Evolutionary conservation across 768 basidiomycete species (phyloP).

Genomic region (Lentinus tigrinus): DNA sequence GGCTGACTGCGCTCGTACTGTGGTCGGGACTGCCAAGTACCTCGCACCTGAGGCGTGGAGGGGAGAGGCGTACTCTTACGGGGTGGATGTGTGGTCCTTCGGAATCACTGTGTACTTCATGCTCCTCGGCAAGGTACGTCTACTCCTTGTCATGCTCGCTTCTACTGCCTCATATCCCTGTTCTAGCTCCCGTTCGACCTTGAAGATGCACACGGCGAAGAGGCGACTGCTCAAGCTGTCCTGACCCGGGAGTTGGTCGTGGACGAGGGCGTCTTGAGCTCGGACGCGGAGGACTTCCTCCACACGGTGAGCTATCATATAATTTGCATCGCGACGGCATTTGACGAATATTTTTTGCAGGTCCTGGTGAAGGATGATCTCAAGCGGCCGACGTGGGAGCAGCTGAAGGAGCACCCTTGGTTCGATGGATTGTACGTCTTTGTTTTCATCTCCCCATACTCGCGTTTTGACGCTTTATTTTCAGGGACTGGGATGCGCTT

Average conservation of each 20-base stretch:
- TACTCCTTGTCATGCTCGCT: not conserved
- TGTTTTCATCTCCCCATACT: not conserved
- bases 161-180: not conserved
- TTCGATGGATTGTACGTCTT: conserved; percentile 3
- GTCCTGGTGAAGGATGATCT: conserved; percentile 5
- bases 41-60: conserved; percentile 43
- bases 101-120: conserved; percentile 36
- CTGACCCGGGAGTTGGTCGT: not conserved
- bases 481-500: not conserved
- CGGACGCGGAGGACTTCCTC: not conserved
- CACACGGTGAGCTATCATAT: not conserved
- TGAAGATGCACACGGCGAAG: not conserved
- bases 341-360: not conserved
- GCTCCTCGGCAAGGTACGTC: conserved; percentile 14
- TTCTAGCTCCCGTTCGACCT: conserved; percentile 6
- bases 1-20: not conserved
- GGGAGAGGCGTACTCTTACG: conserved; percentile 40
- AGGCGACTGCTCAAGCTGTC: not conserved
- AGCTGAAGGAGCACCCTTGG: conserved; percentile 6
- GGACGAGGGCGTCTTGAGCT: not conserved
- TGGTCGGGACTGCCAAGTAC: conserved; percentile 40
- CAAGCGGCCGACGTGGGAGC: not conserved
- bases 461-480: not conserved
- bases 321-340: not conserved
- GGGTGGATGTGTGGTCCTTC: conserved; percentile 44